Conservation (phyloP, 75 land plant species). For the Isoetes taiwanensis region DNA sequence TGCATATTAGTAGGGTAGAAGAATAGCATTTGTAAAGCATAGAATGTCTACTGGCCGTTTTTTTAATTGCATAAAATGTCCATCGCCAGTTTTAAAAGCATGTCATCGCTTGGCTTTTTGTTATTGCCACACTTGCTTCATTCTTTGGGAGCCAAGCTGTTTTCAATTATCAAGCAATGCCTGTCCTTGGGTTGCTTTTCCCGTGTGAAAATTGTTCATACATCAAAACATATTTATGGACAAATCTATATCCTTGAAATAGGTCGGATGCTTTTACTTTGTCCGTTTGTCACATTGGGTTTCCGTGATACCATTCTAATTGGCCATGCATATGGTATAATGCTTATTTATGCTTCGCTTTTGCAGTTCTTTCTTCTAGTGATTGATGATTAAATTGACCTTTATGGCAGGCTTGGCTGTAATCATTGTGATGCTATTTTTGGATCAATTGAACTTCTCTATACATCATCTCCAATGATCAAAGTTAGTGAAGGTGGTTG, state of each 20-base stretch:
- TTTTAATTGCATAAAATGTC: too few species aligned
- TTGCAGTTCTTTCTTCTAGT: too few species aligned
- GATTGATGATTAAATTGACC: too few species aligned
- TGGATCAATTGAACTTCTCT: conserved; percentile 28
- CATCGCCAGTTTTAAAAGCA: too few species aligned
- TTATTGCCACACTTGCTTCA: conserved; percentile 65
- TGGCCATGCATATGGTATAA: conserved; percentile 89
- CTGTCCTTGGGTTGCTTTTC: conserved; percentile 72
- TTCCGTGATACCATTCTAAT: conserved; percentile 60
- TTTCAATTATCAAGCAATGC: conserved; percentile 71
- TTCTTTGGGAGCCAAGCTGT: conserved; percentile 76
- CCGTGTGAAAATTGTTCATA: conserved; percentile 62
- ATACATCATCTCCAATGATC: conserved; percentile 31
- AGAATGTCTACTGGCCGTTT: too few species aligned
- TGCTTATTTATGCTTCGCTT: too few species aligned
- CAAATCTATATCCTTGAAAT: conserved; percentile 80
- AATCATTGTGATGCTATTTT: conserved; percentile 62
- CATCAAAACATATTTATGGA: conserved; percentile 58
- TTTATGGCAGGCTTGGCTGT: conserved; percentile 50
- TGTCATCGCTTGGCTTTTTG: too few species aligned
- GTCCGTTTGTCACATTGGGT: conserved; percentile 44
- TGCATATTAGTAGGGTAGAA: too few species aligned
- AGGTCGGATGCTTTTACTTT: conserved; percentile 67
- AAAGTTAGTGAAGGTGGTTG: conserved; percentile 41
- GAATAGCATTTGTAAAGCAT: too few species aligned